Evolutionary conservation across 2,329 filamentous ascomycete genomes (phyloP).

Genomic region (Byssoonygena ceratinophila): DNA sequence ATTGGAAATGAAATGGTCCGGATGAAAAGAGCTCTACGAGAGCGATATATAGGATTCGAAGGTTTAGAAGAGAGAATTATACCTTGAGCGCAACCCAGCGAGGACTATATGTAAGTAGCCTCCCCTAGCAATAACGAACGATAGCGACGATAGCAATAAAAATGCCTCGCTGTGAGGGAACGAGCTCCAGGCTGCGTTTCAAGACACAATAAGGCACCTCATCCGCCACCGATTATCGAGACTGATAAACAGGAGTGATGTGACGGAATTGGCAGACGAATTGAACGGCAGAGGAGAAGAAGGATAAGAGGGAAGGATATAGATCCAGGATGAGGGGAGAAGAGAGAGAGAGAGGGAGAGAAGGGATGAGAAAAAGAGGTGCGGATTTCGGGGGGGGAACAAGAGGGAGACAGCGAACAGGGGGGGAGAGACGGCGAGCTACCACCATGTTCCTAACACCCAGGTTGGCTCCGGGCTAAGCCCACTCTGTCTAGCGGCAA

Average conservation of each 20-base stretch:
- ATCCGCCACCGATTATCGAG: constrained; percentile 10
- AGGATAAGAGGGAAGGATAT: not conserved
- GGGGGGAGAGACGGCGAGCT: not conserved
- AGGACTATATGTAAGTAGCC: too few relatives aligned
- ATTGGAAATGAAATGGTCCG: too few relatives aligned
- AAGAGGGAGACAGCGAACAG: not conserved
- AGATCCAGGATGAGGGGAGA: not conserved
- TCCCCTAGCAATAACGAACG: not conserved
- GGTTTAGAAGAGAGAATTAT: not conserved
- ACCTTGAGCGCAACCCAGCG: not conserved
- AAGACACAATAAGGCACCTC: constrained; percentile 11
- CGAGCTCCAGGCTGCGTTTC: constrained; percentile 17
- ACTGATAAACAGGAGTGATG: constrained; percentile 16
- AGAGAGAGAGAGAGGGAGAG: not conserved
- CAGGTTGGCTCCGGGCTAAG: constrained; percentile 4
- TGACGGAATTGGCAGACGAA: constrained; percentile 9
- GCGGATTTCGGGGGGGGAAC: not conserved
- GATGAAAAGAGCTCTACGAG: not conserved
- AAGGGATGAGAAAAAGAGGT: not conserved
- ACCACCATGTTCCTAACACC: not conserved
- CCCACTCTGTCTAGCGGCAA: not conserved
- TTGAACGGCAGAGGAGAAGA: not conserved
- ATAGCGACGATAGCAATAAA: not conserved
- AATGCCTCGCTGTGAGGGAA: not conserved
- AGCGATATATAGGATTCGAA: not conserved